Conservation (phyloP, 2,329 filamentous ascomycete genomes). For the Alternaria metachromatica region DNA sequence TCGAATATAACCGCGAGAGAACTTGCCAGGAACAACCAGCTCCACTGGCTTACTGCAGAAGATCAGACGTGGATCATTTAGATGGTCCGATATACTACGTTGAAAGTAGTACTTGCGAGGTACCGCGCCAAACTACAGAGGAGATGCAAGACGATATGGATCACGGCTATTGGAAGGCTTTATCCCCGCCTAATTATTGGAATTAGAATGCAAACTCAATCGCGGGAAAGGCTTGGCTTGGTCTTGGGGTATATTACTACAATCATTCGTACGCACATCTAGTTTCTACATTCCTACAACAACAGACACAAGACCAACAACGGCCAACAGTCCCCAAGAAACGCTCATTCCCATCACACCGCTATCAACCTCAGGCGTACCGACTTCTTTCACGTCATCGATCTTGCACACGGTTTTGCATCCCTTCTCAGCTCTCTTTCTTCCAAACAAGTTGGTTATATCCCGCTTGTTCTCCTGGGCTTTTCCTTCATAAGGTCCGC, state of each 20-base stretch:
- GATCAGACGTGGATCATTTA: not conserved
- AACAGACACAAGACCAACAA: constrained; percentile 30
- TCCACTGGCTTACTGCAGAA: not conserved
- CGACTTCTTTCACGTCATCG: constrained; percentile 43
- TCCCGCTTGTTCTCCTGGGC: constrained; percentile 24
- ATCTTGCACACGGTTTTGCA: constrained; percentile 49
- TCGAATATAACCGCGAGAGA: not conserved
- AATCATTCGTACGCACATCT: not conserved
- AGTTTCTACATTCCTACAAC: constrained; percentile 21
- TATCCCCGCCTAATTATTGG: not conserved
- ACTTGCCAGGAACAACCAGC: not conserved
- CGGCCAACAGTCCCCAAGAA: constrained; percentile 34
- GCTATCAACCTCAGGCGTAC: constrained; percentile 43
- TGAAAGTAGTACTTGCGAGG: not conserved
- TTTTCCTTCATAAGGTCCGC: constrained; percentile 39
- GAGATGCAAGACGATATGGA: not conserved
- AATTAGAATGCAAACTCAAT: not conserved
- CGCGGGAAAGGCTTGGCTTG: no score
- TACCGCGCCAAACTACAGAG: fast-evolving
- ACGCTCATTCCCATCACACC: constrained; percentile 26
- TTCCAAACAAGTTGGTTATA: constrained; percentile 15
- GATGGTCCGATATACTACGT: not conserved
- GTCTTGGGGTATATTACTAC: not conserved
- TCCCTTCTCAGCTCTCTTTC: constrained; percentile 32
- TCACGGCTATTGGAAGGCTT: not conserved